Conservation (phyloP, 2,329 filamentous ascomycete species). For the Apiospora rasikravindrae region DNA sequence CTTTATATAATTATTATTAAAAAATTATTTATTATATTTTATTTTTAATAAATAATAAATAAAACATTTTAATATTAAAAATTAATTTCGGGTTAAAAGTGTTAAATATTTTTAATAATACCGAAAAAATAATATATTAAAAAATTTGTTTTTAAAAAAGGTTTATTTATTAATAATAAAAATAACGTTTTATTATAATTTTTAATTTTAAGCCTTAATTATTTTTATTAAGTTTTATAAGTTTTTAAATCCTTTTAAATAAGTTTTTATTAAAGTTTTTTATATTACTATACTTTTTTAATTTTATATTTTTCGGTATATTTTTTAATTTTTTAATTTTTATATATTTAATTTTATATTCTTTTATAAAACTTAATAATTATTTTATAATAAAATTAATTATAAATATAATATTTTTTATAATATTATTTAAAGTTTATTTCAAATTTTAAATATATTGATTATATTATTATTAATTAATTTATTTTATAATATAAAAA, state of each 20-base stretch:
- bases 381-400: neutral
- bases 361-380: neutral
- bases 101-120: neutral
- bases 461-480: too few species aligned
- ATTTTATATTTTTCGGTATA: neutral
- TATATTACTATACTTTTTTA: neutral
- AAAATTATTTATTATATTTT: neutral
- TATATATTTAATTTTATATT: neutral
- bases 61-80: neutral
- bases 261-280: neutral
- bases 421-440: too few species aligned
- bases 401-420: neutral
- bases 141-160: neutral
- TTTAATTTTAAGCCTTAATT: neutral
- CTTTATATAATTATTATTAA: neutral
- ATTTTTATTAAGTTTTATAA: neutral
- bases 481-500: too few species aligned
- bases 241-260: neutral
- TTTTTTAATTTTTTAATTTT: neutral
- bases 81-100: neutral
- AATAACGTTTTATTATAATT: neutral
- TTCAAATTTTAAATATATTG: too few species aligned
- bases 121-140: neutral
- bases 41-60: neutral
- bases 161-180: neutral